Base-by-base conservation (phyloP, 169 alveolate genomes). In the Plasmodium gonderi region DNA sequence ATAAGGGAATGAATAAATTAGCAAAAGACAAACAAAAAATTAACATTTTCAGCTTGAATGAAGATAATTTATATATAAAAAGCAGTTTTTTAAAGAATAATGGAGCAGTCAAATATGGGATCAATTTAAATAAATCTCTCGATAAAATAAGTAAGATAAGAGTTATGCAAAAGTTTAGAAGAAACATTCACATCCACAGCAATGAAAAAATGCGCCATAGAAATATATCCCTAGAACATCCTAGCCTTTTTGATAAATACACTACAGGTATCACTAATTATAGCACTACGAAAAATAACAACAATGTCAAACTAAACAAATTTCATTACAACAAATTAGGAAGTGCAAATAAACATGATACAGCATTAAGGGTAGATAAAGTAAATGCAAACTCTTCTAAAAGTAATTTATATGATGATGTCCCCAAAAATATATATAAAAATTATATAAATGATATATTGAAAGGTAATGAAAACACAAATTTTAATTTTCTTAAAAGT, bases 91-190 rank as follows among this genome's bases (percentile, higher is more conserved):
- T 47, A 67, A 68, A 38, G 17, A 68, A 45, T 31, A 69, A 81
- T 51, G 60, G 54, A n/a, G 38, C 31, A 67, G 20, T 3, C 12
- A 68, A 44, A n/a, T 23, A 75, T 38, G 38, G 44, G 23, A 40
- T 74, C 42, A 54, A 85, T 40, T 33, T 85, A 49, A 85, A 74
- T 26, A 68, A 26, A 51, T 74, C 83, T 26, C 40, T 26, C 29
- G 79, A 74, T 44, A 54, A 33, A 74, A 36, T 47, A 26, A 54
- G 47, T 31, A 85, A 85, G 40, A 76, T 85, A 75, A 75, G 65
- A 36, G 23, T 49, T 40, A 74, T 74, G 79, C 83, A 85, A 38
- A 85, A 85, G 17, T 44, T 75, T 26, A 82, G 36, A 68, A 82
- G 75, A 69, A 68, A 49, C 64, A 49, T 14, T 33, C 38, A 64